Evolutionary conservation across 371 early-diverging fungal species (phyloP).

Genomic region (Rhizomucor miehei): DNA sequence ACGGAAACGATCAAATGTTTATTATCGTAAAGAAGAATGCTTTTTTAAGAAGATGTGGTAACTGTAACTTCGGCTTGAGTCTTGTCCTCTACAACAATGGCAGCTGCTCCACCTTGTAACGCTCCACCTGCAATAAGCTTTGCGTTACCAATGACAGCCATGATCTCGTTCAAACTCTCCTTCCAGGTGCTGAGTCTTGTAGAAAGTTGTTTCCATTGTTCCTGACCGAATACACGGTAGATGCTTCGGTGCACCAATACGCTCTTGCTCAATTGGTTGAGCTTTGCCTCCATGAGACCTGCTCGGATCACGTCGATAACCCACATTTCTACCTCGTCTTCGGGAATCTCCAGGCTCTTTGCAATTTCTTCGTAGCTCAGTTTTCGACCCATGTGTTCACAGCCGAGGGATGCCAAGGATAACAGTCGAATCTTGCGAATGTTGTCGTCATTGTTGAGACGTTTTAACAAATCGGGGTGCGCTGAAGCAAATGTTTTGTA

Average conservation of each 20-base stretch:
- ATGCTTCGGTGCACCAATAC: conserved; percentile 78
- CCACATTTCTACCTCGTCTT: conserved; percentile 90
- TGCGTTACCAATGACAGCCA: conserved; percentile 82
- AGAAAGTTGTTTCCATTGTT: conserved; percentile 79
- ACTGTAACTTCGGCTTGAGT: conserved; percentile 17
- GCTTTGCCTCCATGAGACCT: conserved; percentile 91
- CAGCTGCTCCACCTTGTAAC: conserved; percentile 35
- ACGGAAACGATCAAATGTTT: too few relatives aligned
- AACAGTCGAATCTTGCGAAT: conserved; percentile 84
- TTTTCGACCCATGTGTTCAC: conserved; percentile 65
- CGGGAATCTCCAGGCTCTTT: conserved; percentile 68
- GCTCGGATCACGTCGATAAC: conserved; percentile 91
- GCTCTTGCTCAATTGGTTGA: conserved; percentile 85
- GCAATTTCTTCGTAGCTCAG: conserved; percentile 77
- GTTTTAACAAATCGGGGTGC: conserved; percentile 48
- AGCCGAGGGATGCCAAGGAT: conserved; percentile 80
- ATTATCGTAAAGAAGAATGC: too few relatives aligned
- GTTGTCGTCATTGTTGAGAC: conserved; percentile 59
- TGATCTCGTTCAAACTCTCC: conserved; percentile 71
- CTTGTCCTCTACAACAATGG: conserved; percentile 36
- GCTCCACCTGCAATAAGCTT: conserved; percentile 64
- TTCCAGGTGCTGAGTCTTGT: conserved; percentile 77
- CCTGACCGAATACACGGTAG: conserved; percentile 78
- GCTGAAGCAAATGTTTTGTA: conserved; percentile 62
- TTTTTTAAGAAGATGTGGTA: conserved; percentile 9